Conservation (phyloP, 306 rosid genomes). For the cucumber (Cucumis sativus) region DNA sequence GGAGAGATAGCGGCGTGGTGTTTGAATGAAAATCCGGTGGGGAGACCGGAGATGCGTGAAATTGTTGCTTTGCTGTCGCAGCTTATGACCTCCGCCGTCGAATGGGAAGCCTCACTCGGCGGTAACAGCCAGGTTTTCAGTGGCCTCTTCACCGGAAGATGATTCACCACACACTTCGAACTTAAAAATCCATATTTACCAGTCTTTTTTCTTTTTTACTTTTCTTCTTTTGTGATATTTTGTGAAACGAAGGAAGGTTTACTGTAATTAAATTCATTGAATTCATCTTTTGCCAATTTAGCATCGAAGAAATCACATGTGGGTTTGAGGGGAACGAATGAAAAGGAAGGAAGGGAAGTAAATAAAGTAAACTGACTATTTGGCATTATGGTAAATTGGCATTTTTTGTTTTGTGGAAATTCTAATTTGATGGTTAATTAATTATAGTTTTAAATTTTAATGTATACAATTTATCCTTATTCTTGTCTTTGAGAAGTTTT, state of each 20-base stretch:
- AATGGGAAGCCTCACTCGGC: slow-evolving; percentile 76
- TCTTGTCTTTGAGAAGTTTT: too few relatives aligned
- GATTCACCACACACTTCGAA: neutral
- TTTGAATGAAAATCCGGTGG: slow-evolving; percentile 48
- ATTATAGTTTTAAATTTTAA: too few relatives aligned
- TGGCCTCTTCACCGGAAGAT: slow-evolving; percentile 53
- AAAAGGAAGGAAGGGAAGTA: too few relatives aligned
- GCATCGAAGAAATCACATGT: too few relatives aligned
- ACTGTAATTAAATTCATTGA: neutral
- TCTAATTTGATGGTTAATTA: too few relatives aligned
- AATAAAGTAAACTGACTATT: too few relatives aligned
- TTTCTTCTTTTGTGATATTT: neutral
- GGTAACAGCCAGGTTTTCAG: slow-evolving; percentile 63
- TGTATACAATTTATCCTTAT: too few relatives aligned
- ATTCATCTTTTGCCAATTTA: too few relatives aligned
- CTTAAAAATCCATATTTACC: neutral
- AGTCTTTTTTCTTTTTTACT: too few relatives aligned
- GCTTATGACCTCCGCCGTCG: slow-evolving; percentile 29
- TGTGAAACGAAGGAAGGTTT: neutral
- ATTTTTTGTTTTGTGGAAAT: too few relatives aligned
- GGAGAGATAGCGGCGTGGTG: slow-evolving; percentile 50
- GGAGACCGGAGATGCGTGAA: slow-evolving; percentile 69
- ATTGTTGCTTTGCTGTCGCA: slow-evolving; percentile 36
- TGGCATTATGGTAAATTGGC: too few relatives aligned
- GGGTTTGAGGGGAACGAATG: too few relatives aligned